Evolutionary conservation across 805 yeast species (phyloP), one percentile per base, ranked within the genome.

Genomic region (Teunomyces cretensis): DNA sequence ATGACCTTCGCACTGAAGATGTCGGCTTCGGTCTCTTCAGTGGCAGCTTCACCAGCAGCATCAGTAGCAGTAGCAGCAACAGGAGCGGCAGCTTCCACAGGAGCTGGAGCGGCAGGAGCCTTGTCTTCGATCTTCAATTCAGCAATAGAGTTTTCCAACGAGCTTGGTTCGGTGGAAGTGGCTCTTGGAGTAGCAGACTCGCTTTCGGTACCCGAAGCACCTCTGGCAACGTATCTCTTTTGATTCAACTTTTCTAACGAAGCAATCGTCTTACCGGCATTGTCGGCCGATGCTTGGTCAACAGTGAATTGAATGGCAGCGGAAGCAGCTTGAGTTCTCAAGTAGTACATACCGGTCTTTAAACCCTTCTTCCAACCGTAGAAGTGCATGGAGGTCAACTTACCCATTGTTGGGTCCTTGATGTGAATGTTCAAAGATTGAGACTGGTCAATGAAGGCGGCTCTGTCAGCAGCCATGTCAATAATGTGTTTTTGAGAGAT

Each of bases 301-400:
- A 76, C 75, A 17, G 80, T 71, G 68, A 90, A 92, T 73, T 92
- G 96, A 62, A 94, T 94, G 39, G 99, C 97, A 42, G 96, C 87
- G 35, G 96, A 81, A 15, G 99, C 99, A 49, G 98, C 97, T 76
- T 88, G 96, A 9, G 98, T 92, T 43, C 50, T 84, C 67, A 94
- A 75, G 70, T 94, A 94, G 76, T 94, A 94, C 95, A 94, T 92
- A 61, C 99, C 99, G 4, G 99, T 94, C 79, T 94, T 94, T 64
- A 94, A 79, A 49, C 99, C 99, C 75, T 87, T 89, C 75, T 88
- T 87, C 99, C 99, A 94, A 39, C 97, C 98, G 64, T 94, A 92
- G 76, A 94, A 94, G 68, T 94, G 99, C 97, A 94, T 94, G 53
- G 94, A 83, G 5, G 98, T 94, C 62, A 94, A 78, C 68, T 94